Conservation (phyloP, 2,329 filamentous ascomycete genomes). For the Pseudogymnoascus sp. region DNA sequence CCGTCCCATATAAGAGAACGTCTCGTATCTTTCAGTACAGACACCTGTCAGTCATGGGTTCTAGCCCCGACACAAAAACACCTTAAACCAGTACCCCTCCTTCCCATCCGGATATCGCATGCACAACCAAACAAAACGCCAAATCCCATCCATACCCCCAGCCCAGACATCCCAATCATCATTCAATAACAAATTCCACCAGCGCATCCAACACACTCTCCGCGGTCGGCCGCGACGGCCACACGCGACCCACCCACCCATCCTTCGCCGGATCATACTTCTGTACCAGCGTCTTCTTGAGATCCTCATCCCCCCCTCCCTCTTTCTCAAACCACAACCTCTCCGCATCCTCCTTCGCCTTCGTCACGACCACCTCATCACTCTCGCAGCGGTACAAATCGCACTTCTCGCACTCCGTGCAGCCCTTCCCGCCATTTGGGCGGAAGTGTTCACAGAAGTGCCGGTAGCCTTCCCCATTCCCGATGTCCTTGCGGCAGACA, state of each 20-base stretch:
- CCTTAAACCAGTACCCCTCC: background rate
- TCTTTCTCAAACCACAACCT: slow-evolving; percentile 63
- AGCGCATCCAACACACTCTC: slow-evolving; percentile 28
- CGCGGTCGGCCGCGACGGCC: slow-evolving; percentile 24
- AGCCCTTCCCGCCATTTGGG: slow-evolving; percentile 67
- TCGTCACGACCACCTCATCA: slow-evolving; percentile 61
- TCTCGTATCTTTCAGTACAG: background rate
- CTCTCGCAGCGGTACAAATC: slow-evolving; percentile 67
- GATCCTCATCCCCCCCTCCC: slow-evolving; percentile 49
- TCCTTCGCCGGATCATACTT: slow-evolving; percentile 27
- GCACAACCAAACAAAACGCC: slow-evolving; percentile 7
- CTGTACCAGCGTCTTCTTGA: slow-evolving; percentile 51
- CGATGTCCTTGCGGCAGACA: slow-evolving; percentile 73
- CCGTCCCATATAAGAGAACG: background rate
- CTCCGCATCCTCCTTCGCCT: slow-evolving; percentile 67
- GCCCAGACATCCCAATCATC: slow-evolving; percentile 13
- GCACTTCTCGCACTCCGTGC: slow-evolving; percentile 72
- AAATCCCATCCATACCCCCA: background rate
- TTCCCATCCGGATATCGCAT: slow-evolving; percentile 11
- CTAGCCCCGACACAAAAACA: background rate
- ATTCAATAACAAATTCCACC: slow-evolving; percentile 28
- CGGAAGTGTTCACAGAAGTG: slow-evolving; percentile 98
- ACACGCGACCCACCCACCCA: slow-evolving; percentile 21
- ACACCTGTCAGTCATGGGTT: background rate
- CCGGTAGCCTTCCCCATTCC: slow-evolving; percentile 66